Evolutionary conservation across 2,329 filamentous ascomycete genomes (phyloP).

Genomic region (Pseudogymnoascus sp.): DNA sequence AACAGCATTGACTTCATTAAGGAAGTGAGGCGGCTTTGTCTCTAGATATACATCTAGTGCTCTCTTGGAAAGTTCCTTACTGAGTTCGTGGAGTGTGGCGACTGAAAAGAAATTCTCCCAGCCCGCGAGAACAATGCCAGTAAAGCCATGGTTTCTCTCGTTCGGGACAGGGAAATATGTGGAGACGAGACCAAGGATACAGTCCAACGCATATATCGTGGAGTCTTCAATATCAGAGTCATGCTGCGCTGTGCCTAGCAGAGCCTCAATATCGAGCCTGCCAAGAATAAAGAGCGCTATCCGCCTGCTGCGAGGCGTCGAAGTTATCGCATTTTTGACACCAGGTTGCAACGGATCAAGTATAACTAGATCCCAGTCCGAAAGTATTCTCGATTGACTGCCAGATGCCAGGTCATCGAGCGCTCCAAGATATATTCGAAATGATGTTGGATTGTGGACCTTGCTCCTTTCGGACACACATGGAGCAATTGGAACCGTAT

Average conservation of each 20-base stretch:
- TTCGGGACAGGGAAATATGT: conserved; percentile 24
- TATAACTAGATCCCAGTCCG: conserved; percentile 13
- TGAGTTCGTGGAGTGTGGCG: conserved; percentile 27
- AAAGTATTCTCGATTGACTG: conserved; percentile 11
- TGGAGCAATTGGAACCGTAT: neutral
- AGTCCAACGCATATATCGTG: conserved; percentile 22
- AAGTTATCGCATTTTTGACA: conserved; percentile 16
- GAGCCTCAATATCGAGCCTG: no score
- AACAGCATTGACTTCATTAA: conserved; percentile 31
- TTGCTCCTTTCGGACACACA: conserved; percentile 9
- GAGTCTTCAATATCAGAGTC: no score
- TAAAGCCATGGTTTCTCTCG: conserved; percentile 31
- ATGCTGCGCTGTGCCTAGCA: no score
- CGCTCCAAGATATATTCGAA: conserved; percentile 26
- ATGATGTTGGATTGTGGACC: conserved; percentile 18
- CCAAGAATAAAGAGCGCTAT: conserved; percentile 23
- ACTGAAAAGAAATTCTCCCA: conserved; percentile 27
- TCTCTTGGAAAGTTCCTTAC: conserved; percentile 23
- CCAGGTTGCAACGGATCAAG: conserved; percentile 14
- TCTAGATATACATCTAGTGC: conserved; percentile 38
- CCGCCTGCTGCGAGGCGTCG: conserved; percentile 11
- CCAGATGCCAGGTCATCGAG: conserved; percentile 17
- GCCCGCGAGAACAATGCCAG: conserved; percentile 36
- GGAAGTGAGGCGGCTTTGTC: conserved; percentile 33
- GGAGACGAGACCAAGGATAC: conserved; percentile 23